Conservation (phyloP, 2,329 filamentous ascomycete genomes). For the Fusarium bulbicola region DNA sequence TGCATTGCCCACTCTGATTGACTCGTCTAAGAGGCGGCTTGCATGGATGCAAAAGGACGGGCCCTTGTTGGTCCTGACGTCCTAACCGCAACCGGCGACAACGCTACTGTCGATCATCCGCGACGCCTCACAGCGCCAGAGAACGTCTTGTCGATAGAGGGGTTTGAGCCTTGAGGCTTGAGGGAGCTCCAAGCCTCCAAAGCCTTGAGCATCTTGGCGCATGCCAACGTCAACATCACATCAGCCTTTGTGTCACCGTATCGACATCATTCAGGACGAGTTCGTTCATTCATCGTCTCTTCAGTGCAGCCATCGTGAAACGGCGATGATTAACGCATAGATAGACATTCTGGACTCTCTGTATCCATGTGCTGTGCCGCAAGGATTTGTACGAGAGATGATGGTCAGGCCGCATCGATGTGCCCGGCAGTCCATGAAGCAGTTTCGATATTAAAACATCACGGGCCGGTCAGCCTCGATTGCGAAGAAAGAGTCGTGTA, state of each 20-base stretch:
- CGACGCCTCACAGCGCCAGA: conserved; percentile 27
- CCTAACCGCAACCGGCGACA: conserved; percentile 30
- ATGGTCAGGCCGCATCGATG: conserved; percentile 20
- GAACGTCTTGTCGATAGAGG: conserved; percentile 7
- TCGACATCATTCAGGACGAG: background rate
- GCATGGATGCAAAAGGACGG: background rate
- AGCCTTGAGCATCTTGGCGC: conserved; percentile 23
- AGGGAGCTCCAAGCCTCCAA: conserved; percentile 7
- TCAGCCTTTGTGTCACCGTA: background rate
- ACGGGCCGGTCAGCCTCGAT: background rate
- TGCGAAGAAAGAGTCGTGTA: background rate
- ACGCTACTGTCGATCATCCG: conserved; percentile 45
- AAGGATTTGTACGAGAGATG: conserved; percentile 4
- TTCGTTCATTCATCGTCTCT: conserved; percentile 1
- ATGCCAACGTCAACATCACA: conserved; percentile 14
- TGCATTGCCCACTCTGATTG: conserved; percentile 10
- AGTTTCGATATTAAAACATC: background rate
- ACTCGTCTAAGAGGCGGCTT: conserved; percentile 5
- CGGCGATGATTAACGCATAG: background rate
- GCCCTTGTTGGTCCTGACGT: conserved; percentile 1
- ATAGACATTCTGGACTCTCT: background rate
- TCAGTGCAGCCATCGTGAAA: conserved; percentile 1
- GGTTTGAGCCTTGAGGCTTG: background rate
- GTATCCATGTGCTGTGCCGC: conserved; percentile 19
- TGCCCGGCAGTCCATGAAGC: conserved; percentile 19